Conservation (phyloP, 148 eudicot species). For the Fagopyrum homotropicum region DNA sequence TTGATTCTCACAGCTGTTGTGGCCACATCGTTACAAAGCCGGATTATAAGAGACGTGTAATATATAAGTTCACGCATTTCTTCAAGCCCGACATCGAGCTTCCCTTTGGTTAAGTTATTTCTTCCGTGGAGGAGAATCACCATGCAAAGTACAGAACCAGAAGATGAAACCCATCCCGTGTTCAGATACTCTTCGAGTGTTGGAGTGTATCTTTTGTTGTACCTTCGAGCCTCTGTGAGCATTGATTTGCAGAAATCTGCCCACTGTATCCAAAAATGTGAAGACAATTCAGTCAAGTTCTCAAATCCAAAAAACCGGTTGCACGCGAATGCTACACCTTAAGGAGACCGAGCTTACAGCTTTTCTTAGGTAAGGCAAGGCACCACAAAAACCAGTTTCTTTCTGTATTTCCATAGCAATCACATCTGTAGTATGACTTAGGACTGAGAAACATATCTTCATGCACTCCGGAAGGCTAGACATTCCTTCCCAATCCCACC, state of each 20-base stretch:
- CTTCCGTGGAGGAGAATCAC: conserved; percentile 19
- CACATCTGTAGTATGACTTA: conserved; percentile 27
- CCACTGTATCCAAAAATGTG: conserved; percentile 25
- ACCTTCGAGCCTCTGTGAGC: conserved; percentile 40
- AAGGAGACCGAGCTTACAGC: conserved; percentile 15
- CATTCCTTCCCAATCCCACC: conserved; percentile 38
- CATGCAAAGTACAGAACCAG: conserved; percentile 36
- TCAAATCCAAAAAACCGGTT: background rate
- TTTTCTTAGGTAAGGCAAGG: conserved; percentile 21
- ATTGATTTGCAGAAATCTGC: conserved; percentile 43
- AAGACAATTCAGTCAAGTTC: background rate
- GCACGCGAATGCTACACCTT: background rate
- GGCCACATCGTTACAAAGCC: conserved; percentile 48
- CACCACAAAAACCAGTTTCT: conserved; percentile 28
- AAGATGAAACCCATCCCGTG: conserved; percentile 40
- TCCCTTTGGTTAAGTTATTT: conserved; percentile 9
- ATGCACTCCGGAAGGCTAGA: conserved; percentile 41
- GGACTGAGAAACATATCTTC: conserved; percentile 29
- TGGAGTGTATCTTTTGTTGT: conserved; percentile 26
- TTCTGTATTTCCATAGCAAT: conserved; percentile 34
- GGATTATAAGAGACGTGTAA: conserved; percentile 31
- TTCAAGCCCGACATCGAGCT: conserved; percentile 1
- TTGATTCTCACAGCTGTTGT: conserved; percentile 31
- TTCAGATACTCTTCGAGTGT: conserved; percentile 28
- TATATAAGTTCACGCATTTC: conserved; percentile 23